A percentile compares a stretch with the other conserved stretches of the same genome.
Evolutionary conservation across 805 yeast species (phyloP).

Genomic region (Candida insectalens): DNA sequence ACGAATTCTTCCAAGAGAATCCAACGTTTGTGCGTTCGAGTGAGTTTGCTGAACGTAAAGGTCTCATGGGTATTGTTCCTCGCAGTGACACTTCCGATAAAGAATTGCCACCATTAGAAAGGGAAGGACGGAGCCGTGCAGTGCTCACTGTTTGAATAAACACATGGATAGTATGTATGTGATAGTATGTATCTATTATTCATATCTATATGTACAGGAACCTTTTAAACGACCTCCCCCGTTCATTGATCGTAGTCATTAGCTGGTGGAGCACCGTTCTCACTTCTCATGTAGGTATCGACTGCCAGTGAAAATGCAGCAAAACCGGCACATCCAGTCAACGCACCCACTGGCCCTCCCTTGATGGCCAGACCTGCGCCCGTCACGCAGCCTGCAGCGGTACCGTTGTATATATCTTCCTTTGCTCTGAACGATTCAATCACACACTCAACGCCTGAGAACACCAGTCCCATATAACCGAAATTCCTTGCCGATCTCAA

Average conservation of each 20-base stretch:
- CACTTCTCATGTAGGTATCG: conserved; percentile 79
- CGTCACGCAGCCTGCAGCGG: conserved; percentile 89
- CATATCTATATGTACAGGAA: no score
- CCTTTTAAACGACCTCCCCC: no score
- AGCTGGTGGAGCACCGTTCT: conserved; percentile 71
- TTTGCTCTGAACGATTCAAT: conserved; percentile 82
- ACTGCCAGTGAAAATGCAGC: conserved; percentile 91
- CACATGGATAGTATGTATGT: no score
- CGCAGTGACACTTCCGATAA: conserved; percentile 38
- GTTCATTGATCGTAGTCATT: conserved; percentile 78
- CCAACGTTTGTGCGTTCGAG: conserved; percentile 63
- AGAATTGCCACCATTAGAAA: conserved; percentile 67
- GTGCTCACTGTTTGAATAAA: no score
- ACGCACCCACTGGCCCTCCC: conserved; percentile 89
- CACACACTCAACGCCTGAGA: conserved; percentile 86
- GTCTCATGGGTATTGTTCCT: conserved; percentile 89
- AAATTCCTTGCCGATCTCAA: conserved; percentile 86
- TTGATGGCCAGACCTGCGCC: conserved; percentile 93
- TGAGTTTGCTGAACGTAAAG: conserved; percentile 80
- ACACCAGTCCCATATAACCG: conserved; percentile 86
- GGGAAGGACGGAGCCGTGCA: conserved; percentile 46
- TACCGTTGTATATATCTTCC: conserved; percentile 86
- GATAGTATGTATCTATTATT: no score
- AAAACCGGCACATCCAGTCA: conserved; percentile 93
- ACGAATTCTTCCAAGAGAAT: conserved; percentile 75